phyloP scores from a whole-genome alignment of 2,329 filamentous ascomycete genomes.

The Neurospora sp. region DNA sequence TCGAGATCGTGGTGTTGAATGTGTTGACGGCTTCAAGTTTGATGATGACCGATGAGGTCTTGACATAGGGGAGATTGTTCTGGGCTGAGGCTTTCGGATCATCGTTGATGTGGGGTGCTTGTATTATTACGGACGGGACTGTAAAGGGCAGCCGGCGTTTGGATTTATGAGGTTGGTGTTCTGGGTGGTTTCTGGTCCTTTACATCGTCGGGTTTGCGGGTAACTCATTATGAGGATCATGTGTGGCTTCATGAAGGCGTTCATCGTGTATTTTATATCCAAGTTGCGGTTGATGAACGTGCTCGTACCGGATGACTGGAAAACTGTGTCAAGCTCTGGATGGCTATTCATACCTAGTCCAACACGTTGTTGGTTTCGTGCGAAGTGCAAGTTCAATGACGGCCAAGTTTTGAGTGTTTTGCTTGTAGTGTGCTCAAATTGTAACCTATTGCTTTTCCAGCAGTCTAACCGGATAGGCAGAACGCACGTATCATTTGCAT shows the following conservation, averaged over 20 bases:
- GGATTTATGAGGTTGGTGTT: too few species aligned
- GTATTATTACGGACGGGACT: neutral
- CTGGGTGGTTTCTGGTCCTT: neutral
- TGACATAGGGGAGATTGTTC: neutral
- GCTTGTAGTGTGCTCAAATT: neutral
- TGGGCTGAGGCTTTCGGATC: neutral
- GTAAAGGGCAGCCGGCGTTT: neutral
- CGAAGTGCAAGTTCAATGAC: too few species aligned
- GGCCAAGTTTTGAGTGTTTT: too few species aligned
- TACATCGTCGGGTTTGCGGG: neutral
- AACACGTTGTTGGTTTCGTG: neutral
- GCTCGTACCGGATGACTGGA: neutral
- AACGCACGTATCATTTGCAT: neutral
- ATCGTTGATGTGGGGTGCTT: neutral
- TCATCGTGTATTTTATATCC: constrained; percentile 1
- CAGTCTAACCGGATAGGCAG: neutral
- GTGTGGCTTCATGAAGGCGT: neutral
- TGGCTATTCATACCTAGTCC: neutral
- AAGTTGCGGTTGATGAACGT: neutral
- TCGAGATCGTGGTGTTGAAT: neutral
- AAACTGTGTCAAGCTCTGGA: neutral
- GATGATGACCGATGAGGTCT: neutral
- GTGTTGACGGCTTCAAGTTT: neutral
- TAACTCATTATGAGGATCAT: neutral
- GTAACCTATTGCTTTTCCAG: neutral